Conservation (phyloP, 495 filamentous ascomycete species). For the Aspergillus cavernicola region DNA sequence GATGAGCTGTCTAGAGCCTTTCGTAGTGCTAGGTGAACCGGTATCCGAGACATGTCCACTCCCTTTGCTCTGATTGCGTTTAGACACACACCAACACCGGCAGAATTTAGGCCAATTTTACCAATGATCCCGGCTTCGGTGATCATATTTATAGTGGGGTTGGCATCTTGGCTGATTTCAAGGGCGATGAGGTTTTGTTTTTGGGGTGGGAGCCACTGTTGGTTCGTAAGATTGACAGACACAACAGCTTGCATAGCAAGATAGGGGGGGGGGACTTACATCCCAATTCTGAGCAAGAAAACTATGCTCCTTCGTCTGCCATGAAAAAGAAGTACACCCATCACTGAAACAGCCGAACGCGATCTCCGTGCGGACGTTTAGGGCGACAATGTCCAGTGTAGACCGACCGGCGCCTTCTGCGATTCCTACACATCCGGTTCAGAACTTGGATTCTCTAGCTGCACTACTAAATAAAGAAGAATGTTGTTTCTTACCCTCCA, state of each 20-base stretch:
- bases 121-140: conserved; percentile 55
- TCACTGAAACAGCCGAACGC: conserved; percentile 5
- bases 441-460: too few species aligned
- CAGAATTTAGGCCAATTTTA: conserved; percentile 55
- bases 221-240: too few species aligned
- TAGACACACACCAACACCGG: conserved; percentile 51
- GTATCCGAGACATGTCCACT: not conserved
- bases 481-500: not conserved
- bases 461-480: too few species aligned
- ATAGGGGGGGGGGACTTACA: not conserved
- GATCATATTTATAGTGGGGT: conserved; percentile 5
- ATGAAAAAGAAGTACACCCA: conserved; percentile 3
- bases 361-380: conserved; percentile 11
- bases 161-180: not conserved
- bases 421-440: not conserved
- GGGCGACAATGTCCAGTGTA: conserved; percentile 1
- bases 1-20: not conserved
- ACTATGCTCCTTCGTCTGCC: not conserved
- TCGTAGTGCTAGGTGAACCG: not conserved
- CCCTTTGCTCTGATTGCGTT: conserved; percentile 36
- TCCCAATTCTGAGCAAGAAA: conserved; percentile 9
- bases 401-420: not conserved
- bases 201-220: conserved; percentile 6
- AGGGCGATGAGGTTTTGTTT: conserved; percentile 1
- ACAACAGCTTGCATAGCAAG: not conserved